Conservation (phyloP, 129 eudicot species). For the Sambucus nigra region DNA sequence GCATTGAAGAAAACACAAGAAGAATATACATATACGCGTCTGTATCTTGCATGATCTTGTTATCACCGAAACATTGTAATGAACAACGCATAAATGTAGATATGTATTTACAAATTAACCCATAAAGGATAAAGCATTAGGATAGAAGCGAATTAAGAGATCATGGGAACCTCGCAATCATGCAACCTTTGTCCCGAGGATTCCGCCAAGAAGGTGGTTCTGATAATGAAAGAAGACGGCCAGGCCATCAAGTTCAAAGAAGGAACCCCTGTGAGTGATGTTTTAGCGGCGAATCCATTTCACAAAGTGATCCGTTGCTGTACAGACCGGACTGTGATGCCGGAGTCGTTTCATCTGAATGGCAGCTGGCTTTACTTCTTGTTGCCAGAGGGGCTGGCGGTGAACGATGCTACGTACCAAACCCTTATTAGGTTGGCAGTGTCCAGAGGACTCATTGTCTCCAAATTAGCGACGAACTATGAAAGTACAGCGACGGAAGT, state of each 20-base stretch:
- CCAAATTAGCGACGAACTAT: not conserved
- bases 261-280: slow-evolving; percentile 4
- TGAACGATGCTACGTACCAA: slow-evolving; percentile 5
- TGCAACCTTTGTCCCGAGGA: not conserved
- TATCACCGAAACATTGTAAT: too few relatives aligned
- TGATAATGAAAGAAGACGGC: slow-evolving; percentile 15
- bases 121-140: too few relatives aligned
- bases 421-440: slow-evolving; percentile 5
- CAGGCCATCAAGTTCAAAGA: not conserved
- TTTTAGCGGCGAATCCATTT: slow-evolving; percentile 9
- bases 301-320: slow-evolving; percentile 15
- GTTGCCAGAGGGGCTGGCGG: slow-evolving; percentile 11
- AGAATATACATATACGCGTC: too few relatives aligned
- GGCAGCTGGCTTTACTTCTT: slow-evolving; percentile 7
- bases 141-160: too few relatives aligned
- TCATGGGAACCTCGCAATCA: slow-evolving; percentile 11
- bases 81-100: too few relatives aligned
- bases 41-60: too few relatives aligned
- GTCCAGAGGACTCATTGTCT: not conserved
- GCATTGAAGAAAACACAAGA: too few relatives aligned
- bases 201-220: not conserved
- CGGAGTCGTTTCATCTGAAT: not conserved
- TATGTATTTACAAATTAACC: too few relatives aligned
- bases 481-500: not conserved
- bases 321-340: slow-evolving; percentile 1